Evolutionary conservation across 192 early-diverging fungal genomes (phyloP), one percentile per base, ranked within the genome.

Genomic region (Entomortierella parvispora): DNA sequence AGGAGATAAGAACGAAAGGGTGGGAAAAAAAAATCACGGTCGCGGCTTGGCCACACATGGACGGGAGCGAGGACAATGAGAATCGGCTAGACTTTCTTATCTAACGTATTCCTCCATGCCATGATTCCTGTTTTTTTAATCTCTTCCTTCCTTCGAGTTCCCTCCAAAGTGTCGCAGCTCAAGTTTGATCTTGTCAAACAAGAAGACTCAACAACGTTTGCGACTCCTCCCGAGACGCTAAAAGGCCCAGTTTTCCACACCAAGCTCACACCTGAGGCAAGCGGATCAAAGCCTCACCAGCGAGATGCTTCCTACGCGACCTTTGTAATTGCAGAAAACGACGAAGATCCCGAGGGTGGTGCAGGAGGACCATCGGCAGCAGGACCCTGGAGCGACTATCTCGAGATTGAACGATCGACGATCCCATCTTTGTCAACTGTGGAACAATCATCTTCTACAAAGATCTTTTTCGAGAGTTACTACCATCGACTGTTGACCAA

Each of bases 391-490:
- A 58, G 31, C 52, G 22, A 33, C 37, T 55, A 26, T 47, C 45
- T 63, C 20, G 69, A 68, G 23, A 66, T 71, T 44, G 69, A 67
- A 37, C 42, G 51, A 50, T 68, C 66, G 11, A 58, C 69, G 12
- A 49, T 68, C 11, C 81, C 76, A 11, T 90, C 80, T 4, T 68
- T 80, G 14, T 58, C 69, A 1, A 90, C 88, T n/a, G 83, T 90
- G 25, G 88, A 89, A 50, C 84, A 85, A 33, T 82, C 88, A 2
- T 83, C 85, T 2, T 86, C 88, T 9, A 71, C 86, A 22, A 90
- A 89, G 61, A 80, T 88, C 45, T 90, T 86, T 65, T 81, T 89
- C 47, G 88, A 89, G 65, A 80, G 81, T 46, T 86, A 89, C 64
- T 89, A 88, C 63, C 81, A 83, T 60, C 81, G 85, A 2, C 48